Conservation (phyloP, 352 stramenopile species). For the Phytophthora nicotianae region DNA sequence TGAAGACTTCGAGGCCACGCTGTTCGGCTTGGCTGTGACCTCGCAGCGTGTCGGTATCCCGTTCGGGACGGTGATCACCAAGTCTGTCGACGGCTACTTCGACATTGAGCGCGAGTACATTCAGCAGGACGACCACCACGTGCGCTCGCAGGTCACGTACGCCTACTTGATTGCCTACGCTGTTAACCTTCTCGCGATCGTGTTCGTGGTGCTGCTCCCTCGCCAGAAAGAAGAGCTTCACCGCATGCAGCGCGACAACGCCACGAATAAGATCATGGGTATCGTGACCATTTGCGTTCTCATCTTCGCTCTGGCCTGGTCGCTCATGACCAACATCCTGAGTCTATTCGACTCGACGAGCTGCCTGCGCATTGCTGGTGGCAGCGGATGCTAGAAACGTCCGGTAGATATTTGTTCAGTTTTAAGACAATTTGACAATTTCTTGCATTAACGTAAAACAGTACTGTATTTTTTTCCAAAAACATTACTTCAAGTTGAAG, state of each 20-base stretch:
- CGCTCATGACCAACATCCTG: constrained; percentile 70
- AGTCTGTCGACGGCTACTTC: constrained; percentile 61
- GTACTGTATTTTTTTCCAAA: no score
- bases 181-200: constrained; percentile 51
- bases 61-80: constrained; percentile 62
- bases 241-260: constrained; percentile 43
- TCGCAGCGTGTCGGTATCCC: constrained; percentile 46
- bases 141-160: constrained; percentile 57
- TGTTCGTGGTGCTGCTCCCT: constrained; percentile 55
- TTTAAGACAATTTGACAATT: no score
- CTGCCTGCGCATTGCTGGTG: constrained; percentile 56
- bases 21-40: constrained; percentile 54
- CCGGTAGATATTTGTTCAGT: no score
- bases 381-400: constrained; percentile 36
- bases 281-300: constrained; percentile 41
- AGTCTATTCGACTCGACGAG: constrained; percentile 58
- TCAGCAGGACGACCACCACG: constrained; percentile 44
- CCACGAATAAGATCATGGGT: constrained; percentile 41
- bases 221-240: constrained; percentile 63
- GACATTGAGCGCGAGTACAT: constrained; percentile 56
- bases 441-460: no score
- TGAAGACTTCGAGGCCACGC: constrained; percentile 55
- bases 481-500: no score
- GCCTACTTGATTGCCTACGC: constrained; percentile 66
- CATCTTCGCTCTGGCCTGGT: constrained; percentile 54